phyloP scores from a whole-genome alignment of 2,329 filamentous ascomycete genomes.

The Pseudogymnoascus sp. region DNA sequence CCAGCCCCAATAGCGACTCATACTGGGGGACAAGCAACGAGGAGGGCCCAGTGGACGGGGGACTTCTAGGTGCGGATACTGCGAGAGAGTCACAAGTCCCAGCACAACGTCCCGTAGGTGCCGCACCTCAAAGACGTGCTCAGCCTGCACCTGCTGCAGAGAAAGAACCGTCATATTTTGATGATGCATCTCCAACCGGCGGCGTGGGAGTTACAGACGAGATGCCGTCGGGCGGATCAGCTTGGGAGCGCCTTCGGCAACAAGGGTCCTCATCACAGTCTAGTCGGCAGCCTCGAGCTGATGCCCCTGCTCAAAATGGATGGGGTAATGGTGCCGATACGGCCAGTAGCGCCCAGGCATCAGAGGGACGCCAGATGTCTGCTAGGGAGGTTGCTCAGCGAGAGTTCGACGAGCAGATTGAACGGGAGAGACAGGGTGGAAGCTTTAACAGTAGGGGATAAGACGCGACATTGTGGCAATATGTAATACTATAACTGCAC shows the following conservation, averaged over 20 bases:
- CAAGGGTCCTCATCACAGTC: neutral
- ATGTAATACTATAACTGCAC: slow-evolving; percentile 4
- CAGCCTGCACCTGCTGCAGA: neutral
- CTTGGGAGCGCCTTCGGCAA: slow-evolving; percentile 30
- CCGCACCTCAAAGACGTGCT: neutral
- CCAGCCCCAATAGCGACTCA: slow-evolving; percentile 26
- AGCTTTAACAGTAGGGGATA: slow-evolving; percentile 23
- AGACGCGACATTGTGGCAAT: slow-evolving; percentile 14
- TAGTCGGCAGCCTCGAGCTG: neutral
- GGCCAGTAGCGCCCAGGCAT: neutral
- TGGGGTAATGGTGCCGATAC: neutral
- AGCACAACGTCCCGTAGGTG: neutral
- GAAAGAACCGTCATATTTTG: slow-evolving; percentile 17
- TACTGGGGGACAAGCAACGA: slow-evolving; percentile 16
- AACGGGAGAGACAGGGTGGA: slow-evolving; percentile 28
- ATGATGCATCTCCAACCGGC: slow-evolving; percentile 28
- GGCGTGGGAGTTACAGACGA: slow-evolving; percentile 19
- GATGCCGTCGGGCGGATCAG: slow-evolving; percentile 22
- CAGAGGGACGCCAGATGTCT: neutral
- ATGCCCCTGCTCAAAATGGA: neutral
- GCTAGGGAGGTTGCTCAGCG: slow-evolving; percentile 22
- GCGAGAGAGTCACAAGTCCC: neutral
- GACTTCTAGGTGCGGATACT: neutral
- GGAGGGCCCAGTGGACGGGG: slow-evolving; percentile 1
- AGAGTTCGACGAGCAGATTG: slow-evolving; percentile 31